Base-by-base conservation (phyloP, 73 alveolate species). In the Tetrahymena malaccensis region DNA sequence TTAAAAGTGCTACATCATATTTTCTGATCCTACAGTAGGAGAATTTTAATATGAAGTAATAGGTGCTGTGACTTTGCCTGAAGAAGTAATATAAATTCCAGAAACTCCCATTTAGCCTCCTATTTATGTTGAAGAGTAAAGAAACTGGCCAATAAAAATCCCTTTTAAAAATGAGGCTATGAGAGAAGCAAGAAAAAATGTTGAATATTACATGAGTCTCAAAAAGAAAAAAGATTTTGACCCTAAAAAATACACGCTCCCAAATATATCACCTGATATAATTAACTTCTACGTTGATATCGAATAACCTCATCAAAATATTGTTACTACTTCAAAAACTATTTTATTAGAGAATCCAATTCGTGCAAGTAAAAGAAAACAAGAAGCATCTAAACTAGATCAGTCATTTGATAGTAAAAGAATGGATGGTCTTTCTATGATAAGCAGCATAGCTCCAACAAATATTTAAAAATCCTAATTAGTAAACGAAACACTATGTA, bases 51-150 rank as follows among this genome's bases (percentile, higher is more conserved):
- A 99, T 98, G 98, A 99, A 40, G 97, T 99, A 13, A 98, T 97
- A 83, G 99, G 99, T n/a, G 97, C 98, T 94, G 99, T 98, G 34
- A 99, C 97, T 96, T 97, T 96, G 27, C 99, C 99, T 17, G 99
- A 99, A 85, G 93, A 70, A 70, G 37, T 70, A 9, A 70, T 70
- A 17, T n/a, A 70, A n/a, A 70, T 95, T 8, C 85, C 58, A 35
- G 83, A 85, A n/a, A 94, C 93, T 35, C 43, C 94, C 10, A 85
- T 43, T 31, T 17, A 43, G 25, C 94, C 93, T 89, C 85, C 93
- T 22, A 94, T 95, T 34, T 95, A 58, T 31, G 96, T 95, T 15
- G 96, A 95, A 55, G 50, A 95, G 56, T 94, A 93, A 5, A 38
- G 56, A n/a, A 85, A 35, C 0, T 35, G 93, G 57, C 95, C 93